A percentile compares a stretch with the other conserved stretches of the same genome.
Conservation (phyloP, 306 rosid genomes). For the Glycyrrhiza uralensis region DNA sequence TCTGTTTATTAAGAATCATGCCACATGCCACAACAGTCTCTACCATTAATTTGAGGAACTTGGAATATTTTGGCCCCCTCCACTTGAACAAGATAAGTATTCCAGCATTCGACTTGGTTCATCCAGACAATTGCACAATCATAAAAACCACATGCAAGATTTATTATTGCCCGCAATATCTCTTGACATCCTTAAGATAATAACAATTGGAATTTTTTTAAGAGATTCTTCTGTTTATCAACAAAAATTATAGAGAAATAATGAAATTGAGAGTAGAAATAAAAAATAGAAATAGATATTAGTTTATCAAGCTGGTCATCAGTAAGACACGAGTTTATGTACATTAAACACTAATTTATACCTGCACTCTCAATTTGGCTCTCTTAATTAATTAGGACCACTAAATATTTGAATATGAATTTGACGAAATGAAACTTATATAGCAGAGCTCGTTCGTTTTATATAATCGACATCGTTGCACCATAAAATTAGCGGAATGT, state of each 20-base stretch:
- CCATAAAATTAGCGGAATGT: too few relatives aligned
- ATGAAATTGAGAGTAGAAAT: background rate
- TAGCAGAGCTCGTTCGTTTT: too few relatives aligned
- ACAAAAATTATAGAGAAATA: background rate
- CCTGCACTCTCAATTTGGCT: too few relatives aligned
- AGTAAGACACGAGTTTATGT: too few relatives aligned
- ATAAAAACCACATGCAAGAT: background rate
- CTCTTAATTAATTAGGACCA: too few relatives aligned
- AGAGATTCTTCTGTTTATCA: background rate
- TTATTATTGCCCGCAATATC: background rate
- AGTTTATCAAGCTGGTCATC: too few relatives aligned
- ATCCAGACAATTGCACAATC: background rate
- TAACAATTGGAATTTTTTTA: background rate
- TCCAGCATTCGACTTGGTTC: background rate
- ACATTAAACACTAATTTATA: too few relatives aligned
- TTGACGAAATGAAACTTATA: too few relatives aligned
- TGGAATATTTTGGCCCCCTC: slow-evolving; percentile 2
- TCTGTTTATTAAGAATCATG: background rate
- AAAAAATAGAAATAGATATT: background rate
- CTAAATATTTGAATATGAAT: too few relatives aligned
- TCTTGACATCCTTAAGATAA: background rate
- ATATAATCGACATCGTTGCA: too few relatives aligned
- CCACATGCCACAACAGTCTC: slow-evolving; percentile 6
- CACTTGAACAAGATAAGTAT: slow-evolving; percentile 13
- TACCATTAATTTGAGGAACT: background rate